Percentiles rank a stretch among this genome's conserved stretches.
Evolutionary conservation across 495 filamentous ascomycete species (phyloP).

Genomic region (Wilcoxina mikolae): DNA sequence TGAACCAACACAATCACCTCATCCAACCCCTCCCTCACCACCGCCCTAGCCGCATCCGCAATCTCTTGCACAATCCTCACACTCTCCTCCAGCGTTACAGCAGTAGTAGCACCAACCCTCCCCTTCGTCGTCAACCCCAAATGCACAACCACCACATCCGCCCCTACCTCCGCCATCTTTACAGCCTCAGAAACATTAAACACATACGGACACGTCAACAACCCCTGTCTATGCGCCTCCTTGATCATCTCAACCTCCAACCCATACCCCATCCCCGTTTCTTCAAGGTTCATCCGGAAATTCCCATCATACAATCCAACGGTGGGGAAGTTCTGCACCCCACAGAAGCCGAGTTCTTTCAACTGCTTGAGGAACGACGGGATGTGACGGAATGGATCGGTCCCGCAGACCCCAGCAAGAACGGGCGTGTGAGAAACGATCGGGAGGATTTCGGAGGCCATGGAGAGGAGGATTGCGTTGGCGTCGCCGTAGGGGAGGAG

Average conservation of each 20-base stretch:
- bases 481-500: constrained; percentile 61
- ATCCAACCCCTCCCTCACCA: constrained; percentile 33
- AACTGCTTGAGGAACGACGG: constrained; percentile 42
- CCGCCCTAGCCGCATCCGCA: constrained; percentile 40
- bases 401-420: constrained; percentile 52
- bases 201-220: constrained; percentile 56
- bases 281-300: constrained; percentile 51
- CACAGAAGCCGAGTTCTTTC: constrained; percentile 44
- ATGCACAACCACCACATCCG: constrained; percentile 54
- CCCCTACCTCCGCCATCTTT: constrained; percentile 47
- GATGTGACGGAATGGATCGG: constrained; percentile 49
- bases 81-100: constrained; percentile 47
- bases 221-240: constrained; percentile 39
- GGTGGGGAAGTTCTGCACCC: constrained; percentile 60
- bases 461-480: constrained; percentile 52
- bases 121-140: constrained; percentile 53
- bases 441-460: constrained; percentile 49
- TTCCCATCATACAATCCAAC: constrained; percentile 55
- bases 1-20: constrained; percentile 51
- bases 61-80: constrained; percentile 46
- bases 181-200: constrained; percentile 45
- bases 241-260: constrained; percentile 50
- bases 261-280: constrained; percentile 54
- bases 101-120: constrained; percentile 45
- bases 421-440: constrained; percentile 46